phyloP scores from a whole-genome alignment of 148 eudicot species.

The Polygonum maritimum region DNA sequence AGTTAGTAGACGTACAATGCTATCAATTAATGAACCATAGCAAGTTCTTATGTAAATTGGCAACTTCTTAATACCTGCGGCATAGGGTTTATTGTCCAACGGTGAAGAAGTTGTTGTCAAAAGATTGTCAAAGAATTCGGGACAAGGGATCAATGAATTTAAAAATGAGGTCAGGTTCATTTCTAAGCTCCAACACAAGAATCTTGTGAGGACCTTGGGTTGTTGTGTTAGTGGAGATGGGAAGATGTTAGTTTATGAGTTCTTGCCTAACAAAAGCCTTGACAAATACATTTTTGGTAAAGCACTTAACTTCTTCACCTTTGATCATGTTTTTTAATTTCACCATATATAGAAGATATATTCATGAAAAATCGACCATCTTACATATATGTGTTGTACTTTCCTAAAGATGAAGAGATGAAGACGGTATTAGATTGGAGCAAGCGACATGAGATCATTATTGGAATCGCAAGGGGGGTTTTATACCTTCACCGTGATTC shows the following conservation, averaged over 20 bases:
- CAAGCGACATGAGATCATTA: slow-evolving; percentile 16
- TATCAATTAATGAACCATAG: too few relatives aligned
- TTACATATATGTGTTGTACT: background rate
- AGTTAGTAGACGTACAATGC: too few relatives aligned
- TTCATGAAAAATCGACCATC: too few relatives aligned
- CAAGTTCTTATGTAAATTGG: too few relatives aligned
- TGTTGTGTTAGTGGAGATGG: slow-evolving; percentile 6
- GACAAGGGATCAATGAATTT: slow-evolving; percentile 7
- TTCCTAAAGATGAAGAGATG: slow-evolving; percentile 1
- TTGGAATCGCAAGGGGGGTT: slow-evolving; percentile 25
- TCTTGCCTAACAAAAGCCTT: slow-evolving; percentile 9
- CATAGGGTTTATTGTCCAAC: background rate
- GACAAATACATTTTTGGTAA: slow-evolving; percentile 9
- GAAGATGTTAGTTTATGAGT: slow-evolving; percentile 12
- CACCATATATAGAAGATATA: too few relatives aligned
- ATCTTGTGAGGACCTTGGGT: slow-evolving; percentile 4
- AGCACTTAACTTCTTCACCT: background rate
- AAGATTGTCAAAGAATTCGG: slow-evolving; percentile 6
- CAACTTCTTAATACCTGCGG: too few relatives aligned
- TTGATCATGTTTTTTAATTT: background rate
- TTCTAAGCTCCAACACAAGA: slow-evolving; percentile 6
- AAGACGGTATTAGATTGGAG: slow-evolving; percentile 14
- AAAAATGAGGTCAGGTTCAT: slow-evolving; percentile 3
- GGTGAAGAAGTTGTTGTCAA: background rate
- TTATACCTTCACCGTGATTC: slow-evolving; percentile 30